Evolutionary conservation across 345 rosid genomes (phyloP), one percentile per base, ranked within the genome.

Genomic region (Lepidium aucheri): DNA sequence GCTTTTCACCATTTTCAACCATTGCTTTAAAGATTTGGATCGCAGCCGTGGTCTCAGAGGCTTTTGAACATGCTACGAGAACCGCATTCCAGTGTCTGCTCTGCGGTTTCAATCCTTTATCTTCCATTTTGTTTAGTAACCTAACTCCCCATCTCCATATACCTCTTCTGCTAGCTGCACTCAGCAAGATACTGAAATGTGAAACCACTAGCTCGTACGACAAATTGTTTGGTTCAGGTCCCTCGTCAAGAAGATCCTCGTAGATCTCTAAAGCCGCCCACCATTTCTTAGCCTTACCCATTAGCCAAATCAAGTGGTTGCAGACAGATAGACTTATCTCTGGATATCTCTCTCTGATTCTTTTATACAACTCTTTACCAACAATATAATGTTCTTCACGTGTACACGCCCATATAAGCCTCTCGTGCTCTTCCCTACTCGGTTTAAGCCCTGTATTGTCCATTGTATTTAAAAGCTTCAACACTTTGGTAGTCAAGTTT

Each of bases 251-350:
- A 80, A 90, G 80, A 77, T 93, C 92, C 81, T 93, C 98, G 9
- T 90, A 93, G 53, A 93, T 74, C 77, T 90, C 98, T 74, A 93
- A 74, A 9, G 98, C 98, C 0, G 96, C 92, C 99, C 96, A 90
- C 99, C 97, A 93, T 68, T 85, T 93, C 80, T 83, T 90, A 60
- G 97, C 95, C 69, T 82, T 90, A 59, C 98, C 96, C 96, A 90
- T 82, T 74, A 90, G 56, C 96, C 99, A 93, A 60, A 93, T 93
- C 77, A 85, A 62, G 73, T 93, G 99, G 81, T 90, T 93, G 83
- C 97, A 88, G 35, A 88, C 92, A n/a, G 96, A 86, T 52, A 93
- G 60, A 78, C 90, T 86, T 68, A 90, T 86, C 6, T 80, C 83
- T 15, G 67, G 63, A 61, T 77, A 40, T 47, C 70, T 77, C 74